Percentiles rank a stretch among this genome's conserved stretches.
These are phyloP conservation scores for Pittosporum tobira DNA, from an alignment of 129 eudicot species.

Conservation along the genomic window DNA sequence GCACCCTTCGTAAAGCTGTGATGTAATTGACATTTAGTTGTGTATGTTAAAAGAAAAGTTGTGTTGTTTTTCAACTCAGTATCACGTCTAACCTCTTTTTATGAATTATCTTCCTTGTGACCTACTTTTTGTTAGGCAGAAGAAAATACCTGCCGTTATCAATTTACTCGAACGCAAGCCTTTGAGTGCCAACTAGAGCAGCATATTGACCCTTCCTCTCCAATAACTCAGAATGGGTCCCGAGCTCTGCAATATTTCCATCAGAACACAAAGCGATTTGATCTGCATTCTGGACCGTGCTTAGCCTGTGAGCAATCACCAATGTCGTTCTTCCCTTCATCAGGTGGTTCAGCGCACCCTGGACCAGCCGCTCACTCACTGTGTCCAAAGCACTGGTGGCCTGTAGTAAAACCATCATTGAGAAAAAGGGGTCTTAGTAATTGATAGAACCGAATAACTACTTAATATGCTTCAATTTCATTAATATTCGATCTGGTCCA, in stretches of 20 bases:
- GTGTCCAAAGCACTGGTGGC: constrained; percentile 98
- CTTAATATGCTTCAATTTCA: too few species aligned
- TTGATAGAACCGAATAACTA: background rate
- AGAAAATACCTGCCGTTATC: background rate
- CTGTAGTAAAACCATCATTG: constrained; percentile 27
- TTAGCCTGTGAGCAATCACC: constrained; percentile 94
- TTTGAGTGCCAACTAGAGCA: constrained; percentile 77
- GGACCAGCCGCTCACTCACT: constrained; percentile 82
- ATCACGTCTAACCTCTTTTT: constrained; percentile 2
- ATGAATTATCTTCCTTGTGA: background rate
- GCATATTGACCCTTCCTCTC: constrained; percentile 63
- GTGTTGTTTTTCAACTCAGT: background rate
- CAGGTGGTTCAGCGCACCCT: constrained; percentile 74
- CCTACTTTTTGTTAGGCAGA: background rate
- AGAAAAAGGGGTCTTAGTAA: background rate
- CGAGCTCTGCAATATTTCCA: constrained; percentile 80
- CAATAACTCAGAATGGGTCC: constrained; percentile 72
- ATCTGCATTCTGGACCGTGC: constrained; percentile 94
- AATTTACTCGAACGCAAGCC: constrained; percentile 88
- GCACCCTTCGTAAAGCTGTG: background rate
- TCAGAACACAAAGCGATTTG: constrained; percentile 89
- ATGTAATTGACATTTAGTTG: background rate
- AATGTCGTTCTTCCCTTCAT: constrained; percentile 97
- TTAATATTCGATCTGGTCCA: too few species aligned
- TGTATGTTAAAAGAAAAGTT: background rate